Conservation (phyloP, 495 filamentous ascomycete species). For the Clavariopsis aquatica region DNA sequence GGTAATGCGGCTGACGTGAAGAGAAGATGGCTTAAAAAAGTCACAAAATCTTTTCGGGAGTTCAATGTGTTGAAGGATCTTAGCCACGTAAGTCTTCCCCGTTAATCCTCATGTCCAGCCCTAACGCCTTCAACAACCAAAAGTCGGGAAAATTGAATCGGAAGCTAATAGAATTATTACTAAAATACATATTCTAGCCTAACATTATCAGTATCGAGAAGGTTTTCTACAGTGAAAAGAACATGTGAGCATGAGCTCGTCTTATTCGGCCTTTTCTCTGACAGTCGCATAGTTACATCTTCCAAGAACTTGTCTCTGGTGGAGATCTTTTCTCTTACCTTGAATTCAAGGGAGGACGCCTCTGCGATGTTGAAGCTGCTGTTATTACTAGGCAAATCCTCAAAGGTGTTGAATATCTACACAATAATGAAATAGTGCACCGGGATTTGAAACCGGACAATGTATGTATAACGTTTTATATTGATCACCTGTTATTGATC, state of each 20-base stretch:
- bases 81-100: conserved; percentile 43
- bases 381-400: conserved; percentile 61
- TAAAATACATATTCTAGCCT: conserved; percentile 42
- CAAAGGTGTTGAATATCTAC: conserved; percentile 62
- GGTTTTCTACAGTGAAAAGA: conserved; percentile 45
- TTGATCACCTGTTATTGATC: background rate
- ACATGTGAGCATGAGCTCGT: conserved; percentile 32
- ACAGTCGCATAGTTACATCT: conserved; percentile 40
- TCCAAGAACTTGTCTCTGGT: conserved; percentile 54
- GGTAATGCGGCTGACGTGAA: too few species aligned
- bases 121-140: too few species aligned
- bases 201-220: conserved; percentile 52
- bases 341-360: conserved; percentile 49
- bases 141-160: too few species aligned
- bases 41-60: conserved; percentile 37
- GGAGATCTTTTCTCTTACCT: conserved; percentile 68
- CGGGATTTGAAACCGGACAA: conserved; percentile 74
- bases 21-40: conserved; percentile 28
- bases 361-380: conserved; percentile 56
- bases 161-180: background rate
- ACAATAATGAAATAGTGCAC: conserved; percentile 59
- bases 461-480: background rate
- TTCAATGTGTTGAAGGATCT: conserved; percentile 47
- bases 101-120: too few species aligned
- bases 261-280: background rate